A percentile compares a stretch with the other conserved stretches of the same genome.
phyloP scores from a whole-genome alignment of 768 basidiomycete genomes.

The Lactifluus hygrophoroides region DNA sequence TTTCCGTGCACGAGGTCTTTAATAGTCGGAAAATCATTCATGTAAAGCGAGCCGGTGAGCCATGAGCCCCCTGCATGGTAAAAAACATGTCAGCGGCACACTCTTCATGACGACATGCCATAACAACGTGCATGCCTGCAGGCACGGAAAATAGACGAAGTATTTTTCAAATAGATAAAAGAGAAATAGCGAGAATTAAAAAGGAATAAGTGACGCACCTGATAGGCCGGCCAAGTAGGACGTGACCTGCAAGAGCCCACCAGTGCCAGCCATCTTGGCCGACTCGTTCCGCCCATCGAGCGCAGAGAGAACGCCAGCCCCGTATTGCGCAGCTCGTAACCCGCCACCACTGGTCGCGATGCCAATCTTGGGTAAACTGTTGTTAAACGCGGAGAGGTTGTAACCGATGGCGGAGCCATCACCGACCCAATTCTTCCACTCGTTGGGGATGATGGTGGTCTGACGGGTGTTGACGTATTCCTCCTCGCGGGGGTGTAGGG shows the following conservation, averaged over 20 bases:
- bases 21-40: conserved; percentile 56
- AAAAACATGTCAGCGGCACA: too few relatives aligned
- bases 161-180: too few relatives aligned
- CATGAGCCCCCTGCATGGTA: conserved; percentile 49
- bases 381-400: conserved; percentile 32
- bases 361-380: conserved; percentile 43
- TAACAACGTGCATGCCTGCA: too few relatives aligned
- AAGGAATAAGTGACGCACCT: conserved; percentile 30
- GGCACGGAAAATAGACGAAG: too few relatives aligned
- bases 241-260: conserved; percentile 59
- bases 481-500: conserved; percentile 40
- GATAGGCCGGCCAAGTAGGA: conserved; percentile 63
- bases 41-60: conserved; percentile 52
- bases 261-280: conserved; percentile 49
- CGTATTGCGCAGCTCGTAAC: conserved; percentile 57
- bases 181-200: not conserved
- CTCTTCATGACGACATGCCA: too few relatives aligned
- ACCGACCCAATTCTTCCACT: conserved; percentile 55
- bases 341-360: conserved; percentile 68
- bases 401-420: conserved; percentile 48
- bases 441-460: conserved; percentile 33
- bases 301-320: conserved; percentile 48
- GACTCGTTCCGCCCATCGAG: conserved; percentile 55
- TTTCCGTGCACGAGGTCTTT: conserved; percentile 54
- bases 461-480: conserved; percentile 40